phyloP scores from a whole-genome alignment of 2,329 filamentous ascomycete genomes.

The Xylariales sp. region DNA sequence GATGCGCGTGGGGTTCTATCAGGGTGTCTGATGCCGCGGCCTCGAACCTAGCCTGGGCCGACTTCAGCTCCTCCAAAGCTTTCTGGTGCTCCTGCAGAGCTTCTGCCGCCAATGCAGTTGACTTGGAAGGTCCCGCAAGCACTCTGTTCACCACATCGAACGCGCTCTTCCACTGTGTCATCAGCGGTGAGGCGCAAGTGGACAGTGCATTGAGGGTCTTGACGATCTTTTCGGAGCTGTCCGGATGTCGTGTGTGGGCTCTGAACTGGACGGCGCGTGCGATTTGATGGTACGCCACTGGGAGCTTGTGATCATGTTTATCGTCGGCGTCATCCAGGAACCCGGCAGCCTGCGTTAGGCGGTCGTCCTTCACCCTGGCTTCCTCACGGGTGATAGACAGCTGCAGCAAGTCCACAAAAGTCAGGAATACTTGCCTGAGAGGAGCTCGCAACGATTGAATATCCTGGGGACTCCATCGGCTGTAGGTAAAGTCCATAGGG shows the following conservation, averaged over 20 bases:
- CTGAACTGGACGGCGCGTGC: background rate
- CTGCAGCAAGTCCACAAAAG: background rate
- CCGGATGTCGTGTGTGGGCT: background rate
- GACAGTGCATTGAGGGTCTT: background rate
- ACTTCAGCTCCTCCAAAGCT: background rate
- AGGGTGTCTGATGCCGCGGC: background rate
- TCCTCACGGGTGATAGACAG: background rate
- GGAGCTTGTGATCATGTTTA: background rate
- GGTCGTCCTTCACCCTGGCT: background rate
- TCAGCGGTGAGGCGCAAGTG: background rate
- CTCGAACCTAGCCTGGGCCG: background rate
- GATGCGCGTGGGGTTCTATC: background rate
- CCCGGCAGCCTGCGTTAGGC: background rate
- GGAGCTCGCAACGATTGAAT: background rate
- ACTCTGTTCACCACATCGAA: background rate
- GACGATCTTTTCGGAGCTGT: background rate
- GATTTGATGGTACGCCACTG: background rate
- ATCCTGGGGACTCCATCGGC: background rate
- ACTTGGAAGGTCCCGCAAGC: background rate
- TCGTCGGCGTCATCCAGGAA: background rate
- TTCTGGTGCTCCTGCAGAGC: background rate
- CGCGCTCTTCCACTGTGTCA: background rate
- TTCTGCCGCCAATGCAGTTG: background rate
- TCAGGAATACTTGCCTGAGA: background rate
- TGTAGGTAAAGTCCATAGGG: background rate